phyloP scores from a whole-genome alignment of 2,329 filamentous ascomycete genomes.

The Stenocarpella maydis region DNA sequence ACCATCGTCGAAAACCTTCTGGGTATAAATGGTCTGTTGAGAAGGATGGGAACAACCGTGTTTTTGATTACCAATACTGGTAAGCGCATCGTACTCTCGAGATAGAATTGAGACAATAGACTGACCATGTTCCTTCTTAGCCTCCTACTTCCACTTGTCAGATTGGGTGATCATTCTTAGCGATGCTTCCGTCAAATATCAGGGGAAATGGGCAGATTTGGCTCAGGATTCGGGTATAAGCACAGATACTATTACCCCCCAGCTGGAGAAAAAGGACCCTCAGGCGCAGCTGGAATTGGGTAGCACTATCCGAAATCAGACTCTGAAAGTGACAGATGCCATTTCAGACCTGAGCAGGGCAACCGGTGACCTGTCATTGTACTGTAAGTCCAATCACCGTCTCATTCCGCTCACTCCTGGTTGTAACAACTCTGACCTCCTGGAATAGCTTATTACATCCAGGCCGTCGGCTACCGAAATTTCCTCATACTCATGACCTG shows the following conservation, averaged over 20 bases:
- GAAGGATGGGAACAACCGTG: not conserved
- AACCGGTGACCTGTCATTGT: not conserved
- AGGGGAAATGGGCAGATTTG: not conserved
- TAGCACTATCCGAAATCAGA: not conserved
- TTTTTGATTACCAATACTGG: not conserved
- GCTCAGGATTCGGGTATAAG: not conserved
- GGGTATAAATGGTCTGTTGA: not conserved
- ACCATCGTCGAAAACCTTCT: not conserved
- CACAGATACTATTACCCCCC: not conserved
- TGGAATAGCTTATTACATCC: not conserved
- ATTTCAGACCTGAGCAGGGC: not conserved
- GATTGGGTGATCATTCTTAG: not conserved
- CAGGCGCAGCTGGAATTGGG: not conserved
- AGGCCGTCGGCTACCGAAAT: not conserved
- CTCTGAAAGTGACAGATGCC: not conserved
- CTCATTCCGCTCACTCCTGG: not conserved
- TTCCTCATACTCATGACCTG: not conserved
- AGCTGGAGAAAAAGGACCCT: not conserved
- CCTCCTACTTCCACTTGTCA: not conserved
- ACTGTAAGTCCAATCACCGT: not conserved
- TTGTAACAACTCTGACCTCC: not conserved
- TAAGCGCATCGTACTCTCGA: not conserved
- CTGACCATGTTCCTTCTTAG: not conserved
- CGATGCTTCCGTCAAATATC: not conserved
- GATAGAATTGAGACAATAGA: not conserved